Evolutionary conservation across 192 early-diverging fungal genomes (phyloP), one percentile per base, ranked within the genome.

Genomic region (Dissophora globulifera): DNA sequence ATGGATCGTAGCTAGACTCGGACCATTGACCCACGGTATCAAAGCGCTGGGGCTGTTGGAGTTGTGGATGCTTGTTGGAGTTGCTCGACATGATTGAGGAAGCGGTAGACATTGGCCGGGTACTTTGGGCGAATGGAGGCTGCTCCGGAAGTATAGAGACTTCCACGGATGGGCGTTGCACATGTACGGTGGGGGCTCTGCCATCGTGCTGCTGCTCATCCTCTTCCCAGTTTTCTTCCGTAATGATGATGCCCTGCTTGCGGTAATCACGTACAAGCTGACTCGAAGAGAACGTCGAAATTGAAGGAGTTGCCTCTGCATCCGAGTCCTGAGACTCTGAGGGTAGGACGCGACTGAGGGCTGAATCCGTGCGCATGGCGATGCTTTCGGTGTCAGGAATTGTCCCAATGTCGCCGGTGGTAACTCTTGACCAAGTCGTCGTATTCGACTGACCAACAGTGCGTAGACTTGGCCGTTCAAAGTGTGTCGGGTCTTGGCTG

Each of bases 1-100:
- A 76, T 4, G 72, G 58, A 27, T 76, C 72, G 22, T 76, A 76
- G 22, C 72, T 76, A 13, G 63, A 67, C 29, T 76, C 72, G 32
- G 72, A 76, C 72, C 62, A 76, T 20, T 66, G 63, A 4, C 41
- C 72, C 6, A 67, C 26, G 10, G 72, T 64, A 12, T 35, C 33
- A 32, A 50, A 30, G 7, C 47, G 48, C 16, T 25, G 52, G 13
- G 70, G 40, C 15, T 15, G 47, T 22, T 40, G 51, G 2, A 10
- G 26, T 5, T 33, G 63, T 20, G 33, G 35, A 12, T 29, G 42
- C 53, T 62, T 62, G 16, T 46, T 42, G 10, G 51, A 56, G 23
- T 30, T 30, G 11, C 51, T 19, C 9, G 72, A 67, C 8, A 53
- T 16, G 17, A 62, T 32, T 2, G 72, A 76, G 3, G 72, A 57